A percentile compares a stretch with the other conserved stretches of the same genome.
Evolutionary conservation across 2,329 filamentous ascomycete genomes (phyloP).

Genomic region (Aspergillus japonicus): DNA sequence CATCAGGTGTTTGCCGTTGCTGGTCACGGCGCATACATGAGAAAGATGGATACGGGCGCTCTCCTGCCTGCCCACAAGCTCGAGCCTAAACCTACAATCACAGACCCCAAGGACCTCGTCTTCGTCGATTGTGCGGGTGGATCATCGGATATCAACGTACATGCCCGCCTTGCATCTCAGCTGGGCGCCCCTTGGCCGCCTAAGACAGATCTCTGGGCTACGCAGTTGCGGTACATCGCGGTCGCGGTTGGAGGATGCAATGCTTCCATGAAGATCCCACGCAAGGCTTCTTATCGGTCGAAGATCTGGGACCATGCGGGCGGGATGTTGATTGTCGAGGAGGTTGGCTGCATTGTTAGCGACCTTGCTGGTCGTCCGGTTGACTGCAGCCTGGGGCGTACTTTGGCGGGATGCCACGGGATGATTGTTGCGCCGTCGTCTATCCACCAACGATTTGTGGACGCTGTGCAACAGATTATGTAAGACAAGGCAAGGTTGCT

Average conservation of each 20-base stretch:
- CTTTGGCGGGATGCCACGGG: slow-evolving; percentile 40
- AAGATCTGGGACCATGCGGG: slow-evolving; percentile 59
- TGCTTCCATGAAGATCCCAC: slow-evolving; percentile 51
- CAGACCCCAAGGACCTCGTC: slow-evolving; percentile 34
- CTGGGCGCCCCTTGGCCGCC: slow-evolving; percentile 48
- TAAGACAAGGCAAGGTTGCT: slow-evolving; percentile 4
- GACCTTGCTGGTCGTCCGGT: slow-evolving; percentile 53
- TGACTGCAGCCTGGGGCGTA: slow-evolving; percentile 48
- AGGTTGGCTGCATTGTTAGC: slow-evolving; percentile 51
- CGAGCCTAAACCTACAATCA: slow-evolving; percentile 25
- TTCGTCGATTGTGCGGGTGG: slow-evolving; percentile 47
- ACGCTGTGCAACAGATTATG: slow-evolving; percentile 30
- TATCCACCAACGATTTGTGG: slow-evolving; percentile 34
- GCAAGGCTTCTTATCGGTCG: slow-evolving; percentile 44
- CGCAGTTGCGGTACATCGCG: slow-evolving; percentile 56
- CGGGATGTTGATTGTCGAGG: slow-evolving; percentile 52
- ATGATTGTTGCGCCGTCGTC: slow-evolving; percentile 43
- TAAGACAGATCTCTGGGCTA: slow-evolving; percentile 51
- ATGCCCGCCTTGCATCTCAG: slow-evolving; percentile 39
- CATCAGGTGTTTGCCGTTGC: slow-evolving; percentile 52
- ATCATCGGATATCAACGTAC: slow-evolving; percentile 40
- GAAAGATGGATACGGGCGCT: slow-evolving; percentile 35
- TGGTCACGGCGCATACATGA: slow-evolving; percentile 45
- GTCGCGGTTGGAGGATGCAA: slow-evolving; percentile 52
- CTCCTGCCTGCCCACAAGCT: slow-evolving; percentile 37